Percentiles rank a stretch among this genome's conserved stretches.
Evolutionary conservation across 441 rosid species (phyloP).

Genomic region (Erodium moschatum): DNA sequence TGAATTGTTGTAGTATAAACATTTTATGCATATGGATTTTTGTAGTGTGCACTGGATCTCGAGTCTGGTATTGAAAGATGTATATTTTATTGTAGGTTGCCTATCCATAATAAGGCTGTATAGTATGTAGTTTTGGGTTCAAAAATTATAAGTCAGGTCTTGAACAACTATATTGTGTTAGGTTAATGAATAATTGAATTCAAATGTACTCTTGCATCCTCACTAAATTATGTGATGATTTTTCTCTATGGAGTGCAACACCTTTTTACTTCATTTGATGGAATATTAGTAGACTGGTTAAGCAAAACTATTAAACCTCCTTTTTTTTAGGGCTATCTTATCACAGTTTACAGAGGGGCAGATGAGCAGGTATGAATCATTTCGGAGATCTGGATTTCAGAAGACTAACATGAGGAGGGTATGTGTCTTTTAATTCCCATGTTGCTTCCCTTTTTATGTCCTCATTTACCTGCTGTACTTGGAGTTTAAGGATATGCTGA

Average conservation of each 20-base stretch:
- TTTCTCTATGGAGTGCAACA: neutral
- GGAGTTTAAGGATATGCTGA: neutral
- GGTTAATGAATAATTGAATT: neutral
- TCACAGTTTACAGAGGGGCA: constrained; percentile 70
- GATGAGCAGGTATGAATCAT: constrained; percentile 86
- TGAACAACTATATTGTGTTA: neutral
- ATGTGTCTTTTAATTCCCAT: neutral
- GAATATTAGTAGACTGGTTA: neutral
- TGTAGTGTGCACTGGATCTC: neutral
- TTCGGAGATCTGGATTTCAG: constrained; percentile 88
- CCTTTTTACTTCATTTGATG: neutral
- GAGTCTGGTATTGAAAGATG: neutral
- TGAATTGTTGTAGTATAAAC: neutral
- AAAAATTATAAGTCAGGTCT: neutral
- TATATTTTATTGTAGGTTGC: neutral
- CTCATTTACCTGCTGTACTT: neutral
- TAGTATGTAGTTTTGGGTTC: neutral
- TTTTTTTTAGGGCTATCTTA: constrained; percentile 47
- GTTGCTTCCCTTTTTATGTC: neutral
- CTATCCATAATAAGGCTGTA: neutral
- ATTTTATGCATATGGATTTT: too few species aligned
- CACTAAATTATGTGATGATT: neutral
- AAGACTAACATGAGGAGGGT: constrained; percentile 83
- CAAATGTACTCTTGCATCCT: neutral
- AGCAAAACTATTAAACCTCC: neutral